A percentile compares a stretch with the other conserved stretches of the same genome.
Evolutionary conservation across 352 stramenopile species (phyloP).

Genomic region (Globisporangium megalacanthum): DNA sequence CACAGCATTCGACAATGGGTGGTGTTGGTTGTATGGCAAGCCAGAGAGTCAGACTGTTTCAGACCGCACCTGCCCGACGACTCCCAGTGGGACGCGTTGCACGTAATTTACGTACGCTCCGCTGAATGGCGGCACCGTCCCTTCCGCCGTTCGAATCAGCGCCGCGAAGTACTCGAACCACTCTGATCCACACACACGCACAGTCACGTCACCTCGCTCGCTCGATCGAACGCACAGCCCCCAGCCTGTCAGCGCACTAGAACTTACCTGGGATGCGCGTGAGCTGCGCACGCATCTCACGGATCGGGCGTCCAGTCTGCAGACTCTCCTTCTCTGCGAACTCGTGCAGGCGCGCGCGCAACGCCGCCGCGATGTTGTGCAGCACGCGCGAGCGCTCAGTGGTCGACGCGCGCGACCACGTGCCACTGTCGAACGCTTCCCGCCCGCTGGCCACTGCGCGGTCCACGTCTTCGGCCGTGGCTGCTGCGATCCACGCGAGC

Average conservation of each 20-base stretch:
- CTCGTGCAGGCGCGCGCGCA: constrained; percentile 33
- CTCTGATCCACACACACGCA: constrained; percentile 20
- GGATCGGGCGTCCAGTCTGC: constrained; percentile 54
- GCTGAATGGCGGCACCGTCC: constrained; percentile 56
- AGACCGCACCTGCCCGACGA: constrained; percentile 36
- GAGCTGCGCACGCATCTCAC: constrained; percentile 53
- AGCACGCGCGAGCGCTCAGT: constrained; percentile 33
- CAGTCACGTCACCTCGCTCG: not conserved
- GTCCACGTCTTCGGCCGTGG: constrained; percentile 29
- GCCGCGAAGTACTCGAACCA: constrained; percentile 85
- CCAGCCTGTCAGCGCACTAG: too few relatives aligned
- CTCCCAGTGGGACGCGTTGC: constrained; percentile 49
- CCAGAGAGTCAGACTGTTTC: not conserved
- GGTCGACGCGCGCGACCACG: constrained; percentile 26
- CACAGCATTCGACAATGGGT: not conserved
- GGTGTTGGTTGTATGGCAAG: not conserved
- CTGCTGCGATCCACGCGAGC: constrained; percentile 30
- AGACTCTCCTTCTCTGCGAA: constrained; percentile 55
- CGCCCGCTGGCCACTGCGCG: constrained; percentile 25
- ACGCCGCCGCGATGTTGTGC: constrained; percentile 27
- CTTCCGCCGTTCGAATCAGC: constrained; percentile 61
- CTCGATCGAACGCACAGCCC: not conserved
- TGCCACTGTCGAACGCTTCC: constrained; percentile 24
- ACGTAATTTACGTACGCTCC: constrained; percentile 53
- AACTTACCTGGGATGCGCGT: constrained; percentile 29